Base-by-base conservation (phyloP, 2,329 filamentous ascomycete species). In the Trichoderma aggressivum region DNA sequence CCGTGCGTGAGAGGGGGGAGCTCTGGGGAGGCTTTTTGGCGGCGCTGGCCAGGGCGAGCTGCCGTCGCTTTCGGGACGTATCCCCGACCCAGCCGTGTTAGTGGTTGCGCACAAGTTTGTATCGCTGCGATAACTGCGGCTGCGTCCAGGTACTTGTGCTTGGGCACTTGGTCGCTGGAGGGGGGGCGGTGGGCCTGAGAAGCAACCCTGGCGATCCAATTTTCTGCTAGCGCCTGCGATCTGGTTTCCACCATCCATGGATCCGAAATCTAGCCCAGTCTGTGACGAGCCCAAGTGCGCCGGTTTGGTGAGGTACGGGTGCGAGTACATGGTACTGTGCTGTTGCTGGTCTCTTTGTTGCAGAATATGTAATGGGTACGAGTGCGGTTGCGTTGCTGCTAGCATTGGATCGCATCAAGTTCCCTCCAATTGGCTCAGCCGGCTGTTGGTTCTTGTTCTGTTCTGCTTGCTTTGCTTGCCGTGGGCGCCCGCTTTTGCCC, bases 191-290 rank as follows among this genome's bases (percentile, higher is more conserved):
- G 55, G 55, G 16, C 53, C 53, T 68, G 64, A n/a, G 47, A 24
- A 59, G 50, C 64, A 67, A 68, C 65, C 65, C 69, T 66, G 63
- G 63, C 63, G 63, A 56, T 64, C 68, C 69, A 58, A 28, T 62
- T 56, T 65, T 70, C 53, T 55, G 61, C 59, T 70, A 65, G 69
- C 55, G 69, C 61, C 14, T 59, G 61, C 69, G 69, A 70, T 70
- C 69, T 65, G 69, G 69, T 18, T 30, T 24, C 28, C 61, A 65
- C 61, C 61, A 60, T 26, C n/a, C n/a, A n/a, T n/a, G n/a, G n/a
- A n/a, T n/a, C 56, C 65, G 50, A 59, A 68, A 66, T 58, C 47
- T 50, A 43, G 28, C 60, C 53, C 67, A 24, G 53, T 56, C 60
- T 50, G 65, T 34, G 32, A 24, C 16, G 26, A 28, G 26, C 26